Conservation (phyloP, 148 eudicot species). For the Talinum fruticosum region DNA sequence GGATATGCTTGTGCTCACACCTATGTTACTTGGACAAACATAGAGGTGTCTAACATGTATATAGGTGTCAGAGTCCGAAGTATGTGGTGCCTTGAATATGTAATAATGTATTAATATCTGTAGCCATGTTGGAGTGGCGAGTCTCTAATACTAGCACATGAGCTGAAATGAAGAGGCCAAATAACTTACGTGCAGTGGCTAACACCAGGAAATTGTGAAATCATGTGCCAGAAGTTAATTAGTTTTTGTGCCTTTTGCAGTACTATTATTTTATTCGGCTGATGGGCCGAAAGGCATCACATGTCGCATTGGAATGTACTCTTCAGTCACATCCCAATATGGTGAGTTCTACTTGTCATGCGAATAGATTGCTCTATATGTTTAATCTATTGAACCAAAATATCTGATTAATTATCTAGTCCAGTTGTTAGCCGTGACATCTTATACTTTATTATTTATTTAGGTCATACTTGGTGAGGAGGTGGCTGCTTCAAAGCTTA, state of each 20-base stretch:
- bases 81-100: background rate
- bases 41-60: background rate
- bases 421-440: background rate
- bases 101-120: background rate
- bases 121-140: background rate
- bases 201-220: background rate
- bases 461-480: conserved; percentile 97
- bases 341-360: conserved; percentile 40
- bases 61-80: background rate
- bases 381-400: background rate
- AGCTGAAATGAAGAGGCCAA: background rate
- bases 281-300: conserved; percentile 98
- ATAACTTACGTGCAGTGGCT: background rate
- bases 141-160: background rate
- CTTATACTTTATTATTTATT: conserved; percentile 10
- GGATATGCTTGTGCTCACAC: background rate
- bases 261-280: conserved; percentile 94
- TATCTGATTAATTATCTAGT: conserved; percentile 5
- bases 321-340: conserved; percentile 97
- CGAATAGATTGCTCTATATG: conserved; percentile 1
- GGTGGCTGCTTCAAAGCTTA: conserved; percentile 89
- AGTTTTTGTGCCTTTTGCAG: conserved; percentile 36
- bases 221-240: conserved; percentile 16
- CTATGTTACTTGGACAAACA: background rate
- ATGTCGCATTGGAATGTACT: conserved; percentile 96